phyloP scores from a whole-genome alignment of 495 filamentous ascomycete species.

The Penicillium macrosclerotiorum region DNA sequence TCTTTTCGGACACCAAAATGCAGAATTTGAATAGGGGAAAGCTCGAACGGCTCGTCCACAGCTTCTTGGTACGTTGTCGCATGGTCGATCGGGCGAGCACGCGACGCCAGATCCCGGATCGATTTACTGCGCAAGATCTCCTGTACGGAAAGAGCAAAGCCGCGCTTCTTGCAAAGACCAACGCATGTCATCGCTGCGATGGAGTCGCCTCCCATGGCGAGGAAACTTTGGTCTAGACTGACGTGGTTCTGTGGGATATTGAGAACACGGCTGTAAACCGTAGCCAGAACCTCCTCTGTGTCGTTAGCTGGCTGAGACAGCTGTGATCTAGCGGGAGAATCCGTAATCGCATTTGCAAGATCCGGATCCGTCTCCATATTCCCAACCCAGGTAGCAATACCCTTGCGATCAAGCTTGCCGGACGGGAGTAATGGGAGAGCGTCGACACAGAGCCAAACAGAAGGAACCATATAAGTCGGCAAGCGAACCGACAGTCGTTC shows the following conservation, averaged over 20 bases:
- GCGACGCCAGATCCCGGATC: conserved; percentile 40
- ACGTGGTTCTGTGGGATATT: conserved; percentile 48
- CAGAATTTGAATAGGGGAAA: conserved; percentile 70
- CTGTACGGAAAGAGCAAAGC: conserved; percentile 54
- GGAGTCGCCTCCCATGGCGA: conserved; percentile 66
- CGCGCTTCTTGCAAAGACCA: conserved; percentile 48
- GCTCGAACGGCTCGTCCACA: conserved; percentile 52
- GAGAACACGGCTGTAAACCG: conserved; percentile 53
- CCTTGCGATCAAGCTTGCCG: conserved; percentile 53
- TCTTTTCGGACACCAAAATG: conserved; percentile 60
- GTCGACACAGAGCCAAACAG: conserved; percentile 48
- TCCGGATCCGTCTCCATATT: conserved; percentile 33
- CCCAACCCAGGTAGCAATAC: conserved; percentile 32
- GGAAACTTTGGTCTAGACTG: conserved; percentile 56
- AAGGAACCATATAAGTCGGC: conserved; percentile 57
- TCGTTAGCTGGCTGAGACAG: conserved; percentile 25
- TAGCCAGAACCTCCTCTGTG: conserved; percentile 35
- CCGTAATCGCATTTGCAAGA: conserved; percentile 1
- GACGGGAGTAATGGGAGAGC: conserved; percentile 50
- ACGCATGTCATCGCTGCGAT: conserved; percentile 68
- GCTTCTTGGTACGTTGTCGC: conserved; percentile 36
- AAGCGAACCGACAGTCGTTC: conserved; percentile 33
- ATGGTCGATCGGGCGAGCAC: conserved; percentile 29
- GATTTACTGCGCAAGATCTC: conserved; percentile 48
- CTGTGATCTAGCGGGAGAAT: conserved; percentile 1